Evolutionary conservation across 1,284 basidiomycete species (phyloP).

Genomic region (Sutorius eximius): DNA sequence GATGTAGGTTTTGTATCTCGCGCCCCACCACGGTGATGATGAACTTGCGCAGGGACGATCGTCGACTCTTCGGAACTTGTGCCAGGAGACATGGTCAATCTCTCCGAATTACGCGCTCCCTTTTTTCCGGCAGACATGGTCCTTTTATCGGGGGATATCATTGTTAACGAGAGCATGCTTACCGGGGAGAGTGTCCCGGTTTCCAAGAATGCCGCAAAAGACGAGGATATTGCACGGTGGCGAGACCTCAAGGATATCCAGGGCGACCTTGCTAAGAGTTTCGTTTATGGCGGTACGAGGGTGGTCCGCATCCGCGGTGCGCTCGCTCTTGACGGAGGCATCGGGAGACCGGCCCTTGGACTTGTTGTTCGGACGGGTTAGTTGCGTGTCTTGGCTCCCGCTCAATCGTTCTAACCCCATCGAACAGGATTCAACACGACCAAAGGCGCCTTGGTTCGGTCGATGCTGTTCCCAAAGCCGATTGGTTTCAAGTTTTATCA

Average conservation of each 20-base stretch:
- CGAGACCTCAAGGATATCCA: conserved; percentile 65
- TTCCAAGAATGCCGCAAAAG: conserved; percentile 78
- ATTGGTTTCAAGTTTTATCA: conserved; percentile 98
- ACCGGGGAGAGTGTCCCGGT: conserved; percentile 96
- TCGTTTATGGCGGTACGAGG: conserved; percentile 90
- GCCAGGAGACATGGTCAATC: conserved; percentile 91
- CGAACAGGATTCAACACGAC: conserved; percentile 90
- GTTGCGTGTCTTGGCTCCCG: conserved; percentile 10
- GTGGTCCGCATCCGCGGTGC: conserved; percentile 88
- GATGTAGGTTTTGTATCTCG: conserved; percentile 58
- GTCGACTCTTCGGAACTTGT: conserved; percentile 82
- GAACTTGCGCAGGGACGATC: conserved; percentile 55
- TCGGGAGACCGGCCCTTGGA: conserved; percentile 72
- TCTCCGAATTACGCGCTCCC: conserved; percentile 74
- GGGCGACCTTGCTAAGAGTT: conserved; percentile 79
- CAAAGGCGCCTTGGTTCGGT: conserved; percentile 93
- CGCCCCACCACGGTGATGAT: neutral
- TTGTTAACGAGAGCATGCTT: conserved; percentile 98
- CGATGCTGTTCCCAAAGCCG: conserved; percentile 98
- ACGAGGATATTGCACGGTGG: conserved; percentile 72
- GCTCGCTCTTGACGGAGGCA: conserved; percentile 51
- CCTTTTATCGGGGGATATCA: conserved; percentile 92
- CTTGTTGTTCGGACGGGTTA: conserved; percentile 89
- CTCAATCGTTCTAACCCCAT: conserved; percentile 1
- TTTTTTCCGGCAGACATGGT: conserved; percentile 91